Conservation (phyloP, 768 basidiomycete species). For the Tricholoma sp. region DNA sequence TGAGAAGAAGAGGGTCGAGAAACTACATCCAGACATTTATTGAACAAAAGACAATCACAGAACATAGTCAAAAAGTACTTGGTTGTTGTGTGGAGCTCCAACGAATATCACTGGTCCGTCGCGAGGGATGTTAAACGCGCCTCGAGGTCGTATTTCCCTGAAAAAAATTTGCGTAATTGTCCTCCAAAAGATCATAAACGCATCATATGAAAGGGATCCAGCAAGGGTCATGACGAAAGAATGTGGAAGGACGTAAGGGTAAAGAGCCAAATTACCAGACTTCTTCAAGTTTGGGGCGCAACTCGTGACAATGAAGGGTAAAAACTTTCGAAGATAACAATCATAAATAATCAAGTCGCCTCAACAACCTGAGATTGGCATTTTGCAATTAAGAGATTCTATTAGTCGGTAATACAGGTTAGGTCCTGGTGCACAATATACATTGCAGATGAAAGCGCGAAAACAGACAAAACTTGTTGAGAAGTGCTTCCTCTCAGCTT, state of each 20-base stretch:
- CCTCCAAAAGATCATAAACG: slow-evolving; percentile 80
- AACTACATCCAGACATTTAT: slow-evolving; percentile 49
- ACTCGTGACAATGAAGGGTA: too few species aligned
- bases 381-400: not conserved
- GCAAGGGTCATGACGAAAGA: slow-evolving; percentile 14
- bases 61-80: slow-evolving; percentile 39
- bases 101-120: slow-evolving; percentile 92
- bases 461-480: not conserved
- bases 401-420: not conserved
- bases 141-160: slow-evolving; percentile 89
- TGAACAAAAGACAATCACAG: slow-evolving; percentile 4
- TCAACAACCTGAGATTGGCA: too few species aligned
- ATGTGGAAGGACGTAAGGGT: not conserved
- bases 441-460: slow-evolving; percentile 9
- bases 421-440: slow-evolving; percentile 7
- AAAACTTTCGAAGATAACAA: not conserved
- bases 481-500: slow-evolving; percentile 2
- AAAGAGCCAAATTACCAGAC: too few species aligned
- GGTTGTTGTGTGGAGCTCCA: slow-evolving; percentile 89
- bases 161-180: slow-evolving; percentile 91
- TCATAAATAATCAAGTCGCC: not conserved
- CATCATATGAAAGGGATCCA: slow-evolving; percentile 53
- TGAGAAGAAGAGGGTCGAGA: slow-evolving; percentile 83
- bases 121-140: slow-evolving; percentile 90
- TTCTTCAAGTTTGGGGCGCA: too few species aligned